Base-by-base conservation (phyloP, 805 yeast species). In the Candida methanosorbosa region DNA sequence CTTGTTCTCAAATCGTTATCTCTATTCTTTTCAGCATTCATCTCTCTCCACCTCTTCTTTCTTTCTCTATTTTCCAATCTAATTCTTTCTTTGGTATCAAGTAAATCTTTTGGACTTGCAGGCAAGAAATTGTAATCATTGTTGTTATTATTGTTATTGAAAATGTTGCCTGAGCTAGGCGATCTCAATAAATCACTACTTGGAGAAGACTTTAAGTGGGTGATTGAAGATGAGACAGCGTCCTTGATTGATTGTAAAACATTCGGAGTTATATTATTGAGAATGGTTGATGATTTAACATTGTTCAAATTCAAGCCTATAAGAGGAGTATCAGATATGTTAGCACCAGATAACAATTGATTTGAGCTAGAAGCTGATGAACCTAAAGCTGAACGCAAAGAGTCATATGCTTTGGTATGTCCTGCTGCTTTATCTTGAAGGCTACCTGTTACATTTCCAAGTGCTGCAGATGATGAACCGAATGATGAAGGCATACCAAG, bases 1-100 rank as follows among this genome's bases (percentile, higher is more conserved):
- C 97, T 65, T 0, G 83, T 75, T 34, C 94, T 68, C 36, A 90
- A 63, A 51, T 90, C 97, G 48, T 85, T 81, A 54, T 87, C 95
- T 60, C 84, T 80, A 56, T 88, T 88, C 43, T 92, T 68, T 39
- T 80, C 80, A 8, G 73, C 70, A 50, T 90, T 86, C 19, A 74
- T 78, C 43, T 77, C 88, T 48, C 95, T 67, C 95, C 95, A 85
- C 44, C 73, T 71, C 59, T 81, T 78, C 60, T 85, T 85, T 16
- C 95, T 63, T 35, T 77, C 83, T 32, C 94, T 63, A 48, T 85
- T 85, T 32, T 77, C 88, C 18, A 69, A 46, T 32, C 87, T 60
- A 9, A 78, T 63, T 40, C 74, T 68, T 46, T 79, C 85, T 40
- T 69, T 69, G 31, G 63, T 61, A 39, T 68, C 72, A 33, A 54